Base-by-base conservation (phyloP, 108 stramenopile genomes). In the Cylindrotheca closterium region DNA sequence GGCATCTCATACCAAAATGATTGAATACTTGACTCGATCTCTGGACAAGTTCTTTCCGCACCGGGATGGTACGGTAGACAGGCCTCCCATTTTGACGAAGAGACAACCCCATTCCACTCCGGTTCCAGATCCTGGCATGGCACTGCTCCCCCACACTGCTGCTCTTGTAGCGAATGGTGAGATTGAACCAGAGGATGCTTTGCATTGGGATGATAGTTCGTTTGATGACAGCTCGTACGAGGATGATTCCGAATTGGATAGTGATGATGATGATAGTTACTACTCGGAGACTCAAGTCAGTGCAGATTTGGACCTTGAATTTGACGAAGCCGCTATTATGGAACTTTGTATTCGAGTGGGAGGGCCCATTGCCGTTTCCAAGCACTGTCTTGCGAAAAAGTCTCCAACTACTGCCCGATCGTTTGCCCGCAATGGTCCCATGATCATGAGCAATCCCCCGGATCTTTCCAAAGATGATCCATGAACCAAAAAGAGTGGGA, bases 1-100 rank as follows among this genome's bases (percentile, higher is more conserved):
- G 34, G 70, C 54, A 37, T 61, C 85, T 47, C 89, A 83, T 82
- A 42, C 26, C 3, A 47, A 67, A 26, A 88, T 87, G 91, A 70
- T 67, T 19, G 66, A 68, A 17, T 92, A 80, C 65, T 75, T 92
- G 21, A 51, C 78, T 24, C 34, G 37, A 33, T 56, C 65, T 46
- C 73, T 67, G 42, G 82, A 87, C 51, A 32, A 34, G 23, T 87
- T 79, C 74, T 88, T 84, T 84, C 67, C 68, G 23, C 56, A 27
- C 26, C 57, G 79, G 4, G 58, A 79, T 60, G 47, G 65, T 31
- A 42, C 45, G 15, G 51, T 12, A 0, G 79, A 79, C 47, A 32
- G 30, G 19, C 56, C 73, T n/a, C 79, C 79, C 10, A 29, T 57
- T 3, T 51, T 77, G n/a, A 37, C 58, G 1, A 29, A 46, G 58